Conservation (phyloP, 345 rosid species). For the Cardiospermum halicacabum region DNA sequence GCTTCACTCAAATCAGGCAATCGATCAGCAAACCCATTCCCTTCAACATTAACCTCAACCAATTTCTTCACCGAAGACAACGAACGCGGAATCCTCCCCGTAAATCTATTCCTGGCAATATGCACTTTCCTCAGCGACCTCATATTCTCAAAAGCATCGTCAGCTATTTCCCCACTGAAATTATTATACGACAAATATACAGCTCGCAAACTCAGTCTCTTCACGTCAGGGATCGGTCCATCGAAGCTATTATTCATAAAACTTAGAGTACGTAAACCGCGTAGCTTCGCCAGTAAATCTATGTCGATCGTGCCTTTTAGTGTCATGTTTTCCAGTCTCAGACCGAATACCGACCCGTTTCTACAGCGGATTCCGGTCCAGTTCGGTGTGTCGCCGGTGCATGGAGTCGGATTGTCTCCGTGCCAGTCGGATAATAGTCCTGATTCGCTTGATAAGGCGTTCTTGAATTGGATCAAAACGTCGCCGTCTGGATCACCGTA, state of each 20-base stretch:
- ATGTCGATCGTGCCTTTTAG: conserved; percentile 47
- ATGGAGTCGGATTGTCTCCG: conserved; percentile 25
- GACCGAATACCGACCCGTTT: conserved; percentile 27
- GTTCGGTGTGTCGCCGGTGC: conserved; percentile 15
- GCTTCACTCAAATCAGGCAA: conserved; percentile 46
- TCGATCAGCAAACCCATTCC: conserved; percentile 49
- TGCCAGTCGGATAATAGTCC: conserved; percentile 36
- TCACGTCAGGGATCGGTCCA: conserved; percentile 50
- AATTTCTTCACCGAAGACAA: conserved; percentile 36
- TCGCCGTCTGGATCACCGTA: conserved; percentile 31
- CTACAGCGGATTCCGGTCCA: conserved; percentile 66
- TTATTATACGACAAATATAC: conserved; percentile 53
- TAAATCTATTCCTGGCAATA: conserved; percentile 49
- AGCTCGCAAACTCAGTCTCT: conserved; percentile 33
- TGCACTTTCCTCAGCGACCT: conserved; percentile 37
- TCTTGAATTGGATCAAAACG: conserved; percentile 48
- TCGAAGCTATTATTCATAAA: conserved; percentile 54
- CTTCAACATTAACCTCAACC: conserved; percentile 41
- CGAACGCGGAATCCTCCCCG: conserved; percentile 55
- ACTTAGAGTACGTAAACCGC: conserved; percentile 44
- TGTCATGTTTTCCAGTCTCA: conserved; percentile 53
- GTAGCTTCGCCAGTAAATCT: conserved; percentile 29
- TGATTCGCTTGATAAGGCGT: conserved; percentile 31
- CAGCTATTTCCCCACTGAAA: conserved; percentile 46
- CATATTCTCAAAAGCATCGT: conserved; percentile 49